These are phyloP conservation scores for Kazachstania martiniae DNA, from an alignment of 805 yeast genomes.

Conservation along the genomic window DNA sequence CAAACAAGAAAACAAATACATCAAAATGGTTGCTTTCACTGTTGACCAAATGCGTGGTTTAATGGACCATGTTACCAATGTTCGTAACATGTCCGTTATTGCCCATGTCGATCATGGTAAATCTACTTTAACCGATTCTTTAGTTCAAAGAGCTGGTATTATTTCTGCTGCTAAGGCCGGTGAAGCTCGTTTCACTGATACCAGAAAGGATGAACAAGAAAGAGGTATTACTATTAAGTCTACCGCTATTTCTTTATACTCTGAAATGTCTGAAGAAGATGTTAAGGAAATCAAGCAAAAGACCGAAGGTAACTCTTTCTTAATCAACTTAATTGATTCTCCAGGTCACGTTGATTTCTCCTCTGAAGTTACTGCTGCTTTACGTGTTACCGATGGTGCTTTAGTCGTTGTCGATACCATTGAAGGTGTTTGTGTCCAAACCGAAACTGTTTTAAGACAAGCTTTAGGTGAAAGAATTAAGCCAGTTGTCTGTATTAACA, in stretches of 20 bases:
- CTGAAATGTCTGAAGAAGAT: conserved; percentile 71
- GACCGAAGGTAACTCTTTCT: conserved; percentile 85
- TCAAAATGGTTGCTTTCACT: conserved; percentile 41
- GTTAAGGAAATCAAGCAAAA: conserved; percentile 82
- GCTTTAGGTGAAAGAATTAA: conserved; percentile 98
- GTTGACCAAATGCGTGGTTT: conserved; percentile 92
- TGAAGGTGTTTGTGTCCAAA: conserved; percentile 99
- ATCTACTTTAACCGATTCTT: conserved; percentile 97
- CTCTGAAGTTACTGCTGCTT: conserved; percentile 84
- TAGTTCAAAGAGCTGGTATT: conserved; percentile 99
- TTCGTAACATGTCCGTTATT: conserved; percentile 99
- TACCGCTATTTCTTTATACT: conserved; percentile 92
- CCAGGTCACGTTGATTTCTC: conserved; percentile 96
- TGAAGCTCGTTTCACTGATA: conserved; percentile 99
- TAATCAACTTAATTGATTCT: conserved; percentile 96
- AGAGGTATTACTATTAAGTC: conserved; percentile 96
- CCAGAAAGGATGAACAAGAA: conserved; percentile 58
- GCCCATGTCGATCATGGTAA: conserved; percentile 99
- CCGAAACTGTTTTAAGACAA: conserved; percentile 99
- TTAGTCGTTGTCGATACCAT: conserved; percentile 97
- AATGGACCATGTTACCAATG: conserved; percentile 99
- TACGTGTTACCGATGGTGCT: conserved; percentile 99
- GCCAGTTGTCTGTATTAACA: conserved; percentile 97
- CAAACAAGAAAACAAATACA: too few relatives aligned
- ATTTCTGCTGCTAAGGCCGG: conserved; percentile 99